These are phyloP conservation scores for Diplodia sapinea DNA, from an alignment of 2,329 filamentous ascomycete species.

Conservation along the genomic window DNA sequence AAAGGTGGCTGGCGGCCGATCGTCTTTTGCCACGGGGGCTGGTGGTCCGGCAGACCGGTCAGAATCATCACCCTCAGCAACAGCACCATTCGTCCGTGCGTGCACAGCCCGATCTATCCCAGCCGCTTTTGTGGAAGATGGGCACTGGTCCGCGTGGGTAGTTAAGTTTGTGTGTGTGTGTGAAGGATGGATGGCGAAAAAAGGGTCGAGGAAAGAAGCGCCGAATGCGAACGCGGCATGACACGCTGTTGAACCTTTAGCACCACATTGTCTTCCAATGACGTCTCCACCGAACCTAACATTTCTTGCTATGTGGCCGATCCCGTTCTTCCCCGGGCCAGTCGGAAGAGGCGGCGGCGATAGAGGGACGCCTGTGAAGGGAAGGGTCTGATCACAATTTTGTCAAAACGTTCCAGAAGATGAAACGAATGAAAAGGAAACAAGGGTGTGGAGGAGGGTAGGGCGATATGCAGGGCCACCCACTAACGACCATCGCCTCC, in stretches of 20 bases:
- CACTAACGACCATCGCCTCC: not conserved
- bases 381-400: slow-evolving; percentile 2
- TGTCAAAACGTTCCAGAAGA: not conserved
- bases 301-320: not conserved
- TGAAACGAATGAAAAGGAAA: not conserved
- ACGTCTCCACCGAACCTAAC: slow-evolving; percentile 1
- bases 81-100: too few relatives aligned
- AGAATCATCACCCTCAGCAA: too few relatives aligned
- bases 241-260: not conserved
- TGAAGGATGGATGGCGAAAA: not conserved
- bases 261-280: slow-evolving; percentile 4
- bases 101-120: not conserved
- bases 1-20: not conserved
- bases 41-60: too few relatives aligned
- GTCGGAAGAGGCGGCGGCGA: not conserved
- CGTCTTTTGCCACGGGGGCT: too few relatives aligned
- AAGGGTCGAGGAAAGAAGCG: slow-evolving; percentile 6
- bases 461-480: not conserved
- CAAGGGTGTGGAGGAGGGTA: not conserved
- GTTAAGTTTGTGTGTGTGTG: too few relatives aligned
- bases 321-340: slow-evolving; percentile 10
- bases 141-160: not conserved
- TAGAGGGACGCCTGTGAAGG: not conserved
- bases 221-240: slow-evolving; percentile 10
- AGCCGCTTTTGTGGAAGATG: not conserved